phyloP scores from a whole-genome alignment of 2,329 filamentous ascomycete species.

The Biscogniauxia mediterranea region DNA sequence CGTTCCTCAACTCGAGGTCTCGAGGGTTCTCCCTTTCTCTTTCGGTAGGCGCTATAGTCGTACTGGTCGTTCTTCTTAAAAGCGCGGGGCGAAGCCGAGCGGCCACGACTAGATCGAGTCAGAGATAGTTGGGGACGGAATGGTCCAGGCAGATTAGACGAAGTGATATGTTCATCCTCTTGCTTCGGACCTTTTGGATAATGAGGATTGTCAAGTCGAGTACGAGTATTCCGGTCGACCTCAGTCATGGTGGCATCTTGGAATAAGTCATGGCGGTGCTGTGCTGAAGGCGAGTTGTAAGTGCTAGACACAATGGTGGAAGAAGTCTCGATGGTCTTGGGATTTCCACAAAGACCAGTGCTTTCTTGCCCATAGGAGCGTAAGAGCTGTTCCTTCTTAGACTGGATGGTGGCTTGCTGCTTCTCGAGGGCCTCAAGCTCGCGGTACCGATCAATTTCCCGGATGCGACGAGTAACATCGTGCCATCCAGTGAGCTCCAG shows the following conservation, averaged over 20 bases:
- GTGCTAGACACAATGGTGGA: neutral
- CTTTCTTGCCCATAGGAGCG: neutral
- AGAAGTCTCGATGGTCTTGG: neutral
- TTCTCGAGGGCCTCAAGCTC: neutral
- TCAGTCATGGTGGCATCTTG: neutral
- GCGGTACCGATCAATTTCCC: slow-evolving; percentile 7
- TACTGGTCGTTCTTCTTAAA: neutral
- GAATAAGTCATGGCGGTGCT: neutral
- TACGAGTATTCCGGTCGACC: neutral
- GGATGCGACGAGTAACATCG: slow-evolving; percentile 6
- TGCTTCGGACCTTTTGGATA: neutral
- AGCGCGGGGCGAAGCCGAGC: slow-evolving; percentile 4
- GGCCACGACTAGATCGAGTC: neutral
- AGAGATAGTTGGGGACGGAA: neutral
- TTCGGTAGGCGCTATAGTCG: neutral
- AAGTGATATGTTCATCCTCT: neutral
- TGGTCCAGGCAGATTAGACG: neutral
- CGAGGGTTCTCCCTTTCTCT: neutral
- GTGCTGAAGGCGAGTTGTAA: neutral
- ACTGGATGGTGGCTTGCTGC: neutral
- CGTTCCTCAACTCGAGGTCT: neutral
- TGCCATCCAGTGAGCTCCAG: slow-evolving; percentile 17
- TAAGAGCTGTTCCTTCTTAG: neutral
- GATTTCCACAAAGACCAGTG: neutral
- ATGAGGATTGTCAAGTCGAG: neutral